A percentile compares a stretch with the other conserved stretches of the same genome.
Evolutionary conservation across 1,284 basidiomycete species (phyloP).

Genomic region (Fomitiporia mediterranea): DNA sequence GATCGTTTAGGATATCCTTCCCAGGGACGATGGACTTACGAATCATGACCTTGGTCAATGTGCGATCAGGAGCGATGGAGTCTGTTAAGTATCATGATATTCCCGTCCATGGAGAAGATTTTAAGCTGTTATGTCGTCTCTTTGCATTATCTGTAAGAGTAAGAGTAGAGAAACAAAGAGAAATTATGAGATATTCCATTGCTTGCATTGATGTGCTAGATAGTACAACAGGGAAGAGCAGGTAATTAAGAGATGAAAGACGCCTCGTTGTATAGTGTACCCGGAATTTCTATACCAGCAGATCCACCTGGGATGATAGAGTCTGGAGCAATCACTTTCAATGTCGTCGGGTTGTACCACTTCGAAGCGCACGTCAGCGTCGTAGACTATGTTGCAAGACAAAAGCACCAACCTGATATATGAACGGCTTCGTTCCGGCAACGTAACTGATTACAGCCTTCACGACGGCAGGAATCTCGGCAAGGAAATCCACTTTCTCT

Average conservation of each 20-base stretch:
- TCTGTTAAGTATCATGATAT: slow-evolving; percentile 27
- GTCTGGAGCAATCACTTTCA: slow-evolving; percentile 65
- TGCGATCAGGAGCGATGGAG: slow-evolving; percentile 61
- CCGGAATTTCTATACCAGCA: slow-evolving; percentile 56
- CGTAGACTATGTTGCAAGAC: not conserved
- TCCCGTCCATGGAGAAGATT: not conserved
- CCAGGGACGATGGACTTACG: slow-evolving; percentile 53
- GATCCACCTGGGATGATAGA: slow-evolving; percentile 40
- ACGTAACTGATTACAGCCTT: slow-evolving; percentile 89
- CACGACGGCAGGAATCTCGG: slow-evolving; percentile 90
- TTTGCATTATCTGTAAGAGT: too few species aligned
- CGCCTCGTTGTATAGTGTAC: slow-evolving; percentile 81
- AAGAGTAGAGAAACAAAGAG: too few species aligned
- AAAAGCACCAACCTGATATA: slow-evolving; percentile 71
- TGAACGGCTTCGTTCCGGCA: slow-evolving; percentile 87
- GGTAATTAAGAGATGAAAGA: slow-evolving; percentile 76
- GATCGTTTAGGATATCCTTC: slow-evolving; percentile 51
- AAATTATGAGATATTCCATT: not conserved
- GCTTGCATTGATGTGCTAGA: too few species aligned
- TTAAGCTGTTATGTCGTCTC: too few species aligned
- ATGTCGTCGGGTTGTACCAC: slow-evolving; percentile 77
- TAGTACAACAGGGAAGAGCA: too few species aligned
- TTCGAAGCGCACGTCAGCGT: slow-evolving; percentile 36
- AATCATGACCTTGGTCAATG: slow-evolving; percentile 59
- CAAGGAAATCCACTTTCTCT: slow-evolving; percentile 96